Percentiles rank a stretch among this genome's conserved stretches.
Evolutionary conservation across 1,139 yeast genomes (phyloP).

Genomic region (Debaryomycetaceae sp.): DNA sequence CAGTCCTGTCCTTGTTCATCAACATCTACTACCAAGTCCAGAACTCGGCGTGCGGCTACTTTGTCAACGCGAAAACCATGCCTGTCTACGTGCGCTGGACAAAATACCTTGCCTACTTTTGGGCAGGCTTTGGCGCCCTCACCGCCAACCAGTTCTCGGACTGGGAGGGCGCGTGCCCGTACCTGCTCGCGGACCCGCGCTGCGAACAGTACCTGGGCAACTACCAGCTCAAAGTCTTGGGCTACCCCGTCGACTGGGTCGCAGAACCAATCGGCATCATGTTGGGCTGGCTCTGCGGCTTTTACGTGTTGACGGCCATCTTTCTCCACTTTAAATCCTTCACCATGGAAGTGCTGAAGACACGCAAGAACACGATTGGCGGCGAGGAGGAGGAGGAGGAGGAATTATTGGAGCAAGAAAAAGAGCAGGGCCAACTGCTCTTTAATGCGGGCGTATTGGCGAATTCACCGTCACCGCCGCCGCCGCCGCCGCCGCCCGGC

Average conservation of each 20-base stretch:
- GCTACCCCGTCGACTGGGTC: slow-evolving; percentile 58
- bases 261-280: slow-evolving; percentile 53
- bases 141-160: slow-evolving; percentile 55
- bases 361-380: slow-evolving; percentile 24
- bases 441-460: not conserved
- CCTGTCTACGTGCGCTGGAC: slow-evolving; percentile 86
- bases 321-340: slow-evolving; percentile 37
- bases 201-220: slow-evolving; percentile 42
- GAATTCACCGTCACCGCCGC: too few relatives aligned
- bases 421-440: not conserved
- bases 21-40: slow-evolving; percentile 62
- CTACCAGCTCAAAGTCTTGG: slow-evolving; percentile 44
- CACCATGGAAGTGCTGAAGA: slow-evolving; percentile 43
- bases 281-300: slow-evolving; percentile 50
- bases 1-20: slow-evolving; percentile 52
- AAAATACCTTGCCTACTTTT: slow-evolving; percentile 61
- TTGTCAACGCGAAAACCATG: slow-evolving; percentile 61
- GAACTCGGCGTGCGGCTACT: slow-evolving; percentile 74
- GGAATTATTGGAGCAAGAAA: not conserved
- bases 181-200: slow-evolving; percentile 13
- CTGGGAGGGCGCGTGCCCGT: slow-evolving; percentile 49
- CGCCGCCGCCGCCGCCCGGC: not conserved
- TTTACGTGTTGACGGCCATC: slow-evolving; percentile 37
- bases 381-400: slow-evolving; percentile 9
- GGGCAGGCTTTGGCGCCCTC: slow-evolving; percentile 70